These are phyloP conservation scores for Salvia sclarea DNA, from an alignment of 305 asterid genomes.

Conservation along the genomic window DNA sequence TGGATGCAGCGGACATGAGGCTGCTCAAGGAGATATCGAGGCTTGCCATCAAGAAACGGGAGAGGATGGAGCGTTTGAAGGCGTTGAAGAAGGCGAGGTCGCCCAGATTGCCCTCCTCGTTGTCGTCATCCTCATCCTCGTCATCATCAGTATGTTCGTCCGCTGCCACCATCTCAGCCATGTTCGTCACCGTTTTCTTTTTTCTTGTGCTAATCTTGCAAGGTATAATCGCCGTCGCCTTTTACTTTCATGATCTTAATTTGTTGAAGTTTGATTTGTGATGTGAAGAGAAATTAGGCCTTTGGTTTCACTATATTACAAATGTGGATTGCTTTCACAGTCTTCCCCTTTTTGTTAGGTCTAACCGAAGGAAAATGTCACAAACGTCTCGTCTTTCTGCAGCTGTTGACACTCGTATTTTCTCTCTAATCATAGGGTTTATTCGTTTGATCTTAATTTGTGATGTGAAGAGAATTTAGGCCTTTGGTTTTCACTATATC, in stretches of 20 bases:
- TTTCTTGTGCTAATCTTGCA: conserved; percentile 57
- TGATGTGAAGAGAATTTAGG: no score
- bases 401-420: not conserved
- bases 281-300: not conserved
- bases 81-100: conserved; percentile 52
- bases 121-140: conserved; percentile 33
- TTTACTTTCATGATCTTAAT: no score
- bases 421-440: not conserved
- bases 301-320: not conserved
- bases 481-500: not conserved
- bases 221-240: conserved; percentile 43
- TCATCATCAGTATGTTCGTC: conserved; percentile 36
- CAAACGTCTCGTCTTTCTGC: not conserved
- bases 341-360: not conserved
- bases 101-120: conserved; percentile 28
- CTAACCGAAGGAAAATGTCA: not conserved
- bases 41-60: conserved; percentile 51
- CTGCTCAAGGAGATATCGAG: conserved; percentile 52
- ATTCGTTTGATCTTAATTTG: no score
- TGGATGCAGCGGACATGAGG: conserved; percentile 62
- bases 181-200: conserved; percentile 56
- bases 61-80: conserved; percentile 51
- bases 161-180: conserved; percentile 47
- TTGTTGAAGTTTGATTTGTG: not conserved
- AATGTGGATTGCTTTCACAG: not conserved